Percentiles rank a stretch among this genome's conserved stretches.
phyloP scores from a whole-genome alignment of 2,329 filamentous ascomycete species.

The Hansfordia pulvinata region DNA sequence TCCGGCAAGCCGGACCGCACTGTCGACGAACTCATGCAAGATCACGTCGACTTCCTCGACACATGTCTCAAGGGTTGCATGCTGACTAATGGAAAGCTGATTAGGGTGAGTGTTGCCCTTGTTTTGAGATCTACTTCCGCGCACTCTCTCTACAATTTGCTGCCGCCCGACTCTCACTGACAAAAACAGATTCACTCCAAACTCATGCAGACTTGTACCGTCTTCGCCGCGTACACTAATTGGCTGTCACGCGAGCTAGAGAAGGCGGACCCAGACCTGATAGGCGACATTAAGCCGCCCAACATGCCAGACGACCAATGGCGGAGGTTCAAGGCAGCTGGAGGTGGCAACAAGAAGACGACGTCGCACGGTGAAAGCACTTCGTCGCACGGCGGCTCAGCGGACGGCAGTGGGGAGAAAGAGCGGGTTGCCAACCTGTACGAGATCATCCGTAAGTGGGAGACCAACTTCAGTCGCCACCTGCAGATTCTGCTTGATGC shows the following conservation, averaged over 20 bases:
- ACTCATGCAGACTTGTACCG: conserved; percentile 86
- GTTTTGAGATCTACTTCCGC: conserved; percentile 2
- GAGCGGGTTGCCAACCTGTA: conserved; percentile 60
- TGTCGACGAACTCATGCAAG: conserved; percentile 96
- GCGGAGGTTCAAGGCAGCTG: conserved; percentile 36
- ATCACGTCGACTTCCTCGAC: conserved; percentile 95
- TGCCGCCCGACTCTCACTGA: conserved; percentile 9
- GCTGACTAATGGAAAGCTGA: conserved; percentile 89
- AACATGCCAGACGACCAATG: conserved; percentile 50
- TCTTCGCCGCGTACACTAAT: conserved; percentile 84
- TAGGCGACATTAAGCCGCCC: conserved; percentile 38
- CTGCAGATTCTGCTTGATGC: conserved; percentile 89
- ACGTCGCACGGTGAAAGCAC: conserved; percentile 19
- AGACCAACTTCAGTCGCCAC: conserved; percentile 84
- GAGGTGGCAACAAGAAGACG: conserved; percentile 23
- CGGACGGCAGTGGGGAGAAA: conserved; percentile 24
- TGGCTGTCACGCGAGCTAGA: conserved; percentile 77
- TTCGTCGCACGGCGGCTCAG: conserved; percentile 20
- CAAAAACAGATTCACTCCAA: conserved; percentile 77
- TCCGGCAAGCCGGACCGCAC: conserved; percentile 42
- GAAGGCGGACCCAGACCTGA: conserved; percentile 69
- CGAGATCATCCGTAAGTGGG: conserved; percentile 82
- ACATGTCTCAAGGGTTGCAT: conserved; percentile 98
- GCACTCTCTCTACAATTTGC: not conserved
- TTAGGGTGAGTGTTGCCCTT: conserved; percentile 49